These are phyloP conservation scores for Globisporangium rhizosaccharum DNA, from an alignment of 352 stramenopile genomes.

Conservation along the genomic window DNA sequence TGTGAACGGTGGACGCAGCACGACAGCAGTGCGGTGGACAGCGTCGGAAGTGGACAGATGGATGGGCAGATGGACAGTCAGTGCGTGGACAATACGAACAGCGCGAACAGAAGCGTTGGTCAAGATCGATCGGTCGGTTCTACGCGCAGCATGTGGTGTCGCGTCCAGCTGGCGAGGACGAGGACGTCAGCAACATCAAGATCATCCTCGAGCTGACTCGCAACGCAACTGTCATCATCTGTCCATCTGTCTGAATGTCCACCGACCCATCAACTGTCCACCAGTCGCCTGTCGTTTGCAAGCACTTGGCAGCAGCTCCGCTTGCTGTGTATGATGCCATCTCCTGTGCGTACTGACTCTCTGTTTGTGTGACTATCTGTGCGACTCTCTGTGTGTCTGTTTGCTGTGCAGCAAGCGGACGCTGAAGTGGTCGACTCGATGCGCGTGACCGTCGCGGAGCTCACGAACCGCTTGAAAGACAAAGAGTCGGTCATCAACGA, in stretches of 20 bases:
- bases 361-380: conserved; percentile 2
- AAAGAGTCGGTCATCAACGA: conserved; percentile 88
- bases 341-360: not conserved
- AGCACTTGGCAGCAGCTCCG: too few relatives aligned
- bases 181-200: not conserved
- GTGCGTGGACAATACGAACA: not conserved
- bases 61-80: not conserved
- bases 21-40: not conserved
- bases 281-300: not conserved
- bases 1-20: not conserved
- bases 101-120: not conserved
- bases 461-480: conserved; percentile 85
- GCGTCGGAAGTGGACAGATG: not conserved
- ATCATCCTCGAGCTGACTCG: not conserved
- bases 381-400: not conserved
- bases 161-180: not conserved
- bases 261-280: not conserved
- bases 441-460: conserved; percentile 67
- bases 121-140: too few relatives aligned
- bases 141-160: too few relatives aligned
- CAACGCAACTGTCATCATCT: not conserved
- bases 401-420: conserved; percentile 33
- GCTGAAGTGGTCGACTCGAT: conserved; percentile 66
- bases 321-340: not conserved
- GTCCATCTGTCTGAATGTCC: not conserved